These are phyloP conservation scores for Xerocomellus amylosporus DNA, from an alignment of 768 basidiomycete species.

Conservation along the genomic window DNA sequence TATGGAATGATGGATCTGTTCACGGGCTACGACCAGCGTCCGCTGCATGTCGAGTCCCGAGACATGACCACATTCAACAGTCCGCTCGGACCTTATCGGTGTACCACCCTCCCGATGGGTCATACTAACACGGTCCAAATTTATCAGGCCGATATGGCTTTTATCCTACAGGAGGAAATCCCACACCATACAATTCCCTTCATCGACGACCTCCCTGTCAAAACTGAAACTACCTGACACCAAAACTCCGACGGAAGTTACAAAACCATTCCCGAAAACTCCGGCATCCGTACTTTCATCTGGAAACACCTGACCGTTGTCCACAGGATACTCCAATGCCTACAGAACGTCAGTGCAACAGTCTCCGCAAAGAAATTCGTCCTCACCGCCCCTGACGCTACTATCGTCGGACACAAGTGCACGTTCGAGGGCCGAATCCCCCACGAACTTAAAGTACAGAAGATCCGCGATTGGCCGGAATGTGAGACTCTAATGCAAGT, in stretches of 20 bases:
- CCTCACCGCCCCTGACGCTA: conserved; percentile 25
- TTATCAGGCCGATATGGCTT: conserved; percentile 39
- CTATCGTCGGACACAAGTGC: conserved; percentile 35
- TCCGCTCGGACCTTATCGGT: conserved; percentile 3
- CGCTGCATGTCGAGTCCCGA: background rate
- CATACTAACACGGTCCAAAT: conserved; percentile 41
- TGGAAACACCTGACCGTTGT: conserved; percentile 37
- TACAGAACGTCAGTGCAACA: conserved; percentile 37
- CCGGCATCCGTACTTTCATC: conserved; percentile 33
- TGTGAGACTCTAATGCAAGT: conserved; percentile 26
- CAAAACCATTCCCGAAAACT: conserved; percentile 38
- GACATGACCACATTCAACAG: conserved; percentile 40
- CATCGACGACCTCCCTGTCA: conserved; percentile 40
- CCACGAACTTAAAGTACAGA: conserved; percentile 24
- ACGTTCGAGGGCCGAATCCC: conserved; percentile 23
- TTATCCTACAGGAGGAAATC: conserved; percentile 40
- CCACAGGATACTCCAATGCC: conserved; percentile 11
- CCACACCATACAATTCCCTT: conserved; percentile 35
- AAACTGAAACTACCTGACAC: conserved; percentile 19
- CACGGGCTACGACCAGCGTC: background rate
- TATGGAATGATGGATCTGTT: too few species aligned
- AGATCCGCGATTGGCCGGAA: conserved; percentile 32
- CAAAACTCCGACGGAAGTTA: conserved; percentile 14
- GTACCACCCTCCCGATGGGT: conserved; percentile 38
- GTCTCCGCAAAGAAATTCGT: conserved; percentile 37